Conservation (phyloP, 257 asterid genomes). For the Knoxia roxburghii region DNA sequence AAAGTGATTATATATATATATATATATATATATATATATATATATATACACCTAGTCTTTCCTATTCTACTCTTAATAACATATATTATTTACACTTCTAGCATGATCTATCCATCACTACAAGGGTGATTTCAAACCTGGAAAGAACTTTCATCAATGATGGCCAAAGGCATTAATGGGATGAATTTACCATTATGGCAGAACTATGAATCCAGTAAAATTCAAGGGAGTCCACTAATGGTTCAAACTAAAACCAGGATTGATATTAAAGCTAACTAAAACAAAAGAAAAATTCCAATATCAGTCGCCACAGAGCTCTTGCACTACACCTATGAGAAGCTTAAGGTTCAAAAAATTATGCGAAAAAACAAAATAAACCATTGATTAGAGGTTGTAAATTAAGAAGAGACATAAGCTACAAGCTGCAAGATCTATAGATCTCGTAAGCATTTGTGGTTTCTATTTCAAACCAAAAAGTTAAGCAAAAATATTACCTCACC, state of each 20-base stretch:
- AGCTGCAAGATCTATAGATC: background rate
- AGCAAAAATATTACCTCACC: constrained; percentile 78
- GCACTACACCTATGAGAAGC: background rate
- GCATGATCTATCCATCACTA: background rate
- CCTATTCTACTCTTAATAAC: too few species aligned
- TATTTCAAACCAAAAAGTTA: constrained; percentile 9
- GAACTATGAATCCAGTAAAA: background rate
- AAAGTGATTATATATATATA: too few species aligned
- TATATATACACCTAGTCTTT: too few species aligned
- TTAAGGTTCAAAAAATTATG: background rate
- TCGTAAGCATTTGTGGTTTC: constrained; percentile 2
- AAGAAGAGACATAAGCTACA: background rate
- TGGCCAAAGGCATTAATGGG: too few species aligned
- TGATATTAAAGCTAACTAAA: too few species aligned
- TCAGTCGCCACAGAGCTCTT: too few species aligned
- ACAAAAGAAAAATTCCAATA: too few species aligned
- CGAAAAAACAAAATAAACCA: background rate
- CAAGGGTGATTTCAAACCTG: background rate
- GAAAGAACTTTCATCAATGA: background rate
- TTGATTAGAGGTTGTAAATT: background rate
- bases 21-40: too few species aligned
- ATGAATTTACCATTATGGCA: background rate
- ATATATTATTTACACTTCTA: too few species aligned
- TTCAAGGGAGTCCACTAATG: background rate
- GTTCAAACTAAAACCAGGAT: background rate